Evolutionary conservation across 495 filamentous ascomycete genomes (phyloP), one percentile per base, ranked within the genome.

Genomic region (Aspergillus olivimuriae): DNA sequence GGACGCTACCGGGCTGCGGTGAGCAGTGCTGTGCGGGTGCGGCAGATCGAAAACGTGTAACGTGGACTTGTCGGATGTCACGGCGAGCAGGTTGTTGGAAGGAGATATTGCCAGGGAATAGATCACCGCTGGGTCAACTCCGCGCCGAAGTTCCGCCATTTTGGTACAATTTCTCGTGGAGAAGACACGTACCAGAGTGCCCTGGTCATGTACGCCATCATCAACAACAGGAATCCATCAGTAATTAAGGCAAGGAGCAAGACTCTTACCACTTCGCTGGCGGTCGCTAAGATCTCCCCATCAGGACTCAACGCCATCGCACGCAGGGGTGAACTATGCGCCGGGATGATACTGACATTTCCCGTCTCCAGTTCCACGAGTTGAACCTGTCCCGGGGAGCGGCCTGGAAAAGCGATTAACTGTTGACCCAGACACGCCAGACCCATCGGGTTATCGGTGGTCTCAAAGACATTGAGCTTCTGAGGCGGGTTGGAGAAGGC

Each of bases 1-100:
- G 35, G 60, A 60, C 17, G 59, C 63, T 37, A 53, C 58, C 45
- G 65, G 58, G 47, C 55, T 59, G 39, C 59, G 71, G 43, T 58
- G 58, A 17, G 51, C 46, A 28, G 44, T 34, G 19, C 43, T 63
- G 16, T 53, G 68, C 39, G 60, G 58, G 40, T 69, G 62, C 5
- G 77, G 79, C 15, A 87, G 66, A 41, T 96, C 87, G 58, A 96
- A 98, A 31, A 98, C 78, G 63, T 98, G 92, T 14, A 98, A 66
- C 2, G 89, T 98, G 4, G 83, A 87, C 61, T 96, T 98, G 69
- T 98, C 92, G 18, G 89, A 95, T n/a, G 94, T 96, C 39, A 89
- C 89, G 15, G 92, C 92, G 11, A 97, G 73, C 50, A 86, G 69
- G 28, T 73, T 76, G 35, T 82, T 84, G 7, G 80, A 80, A 1